These are phyloP conservation scores for Trametes villosa DNA, from an alignment of 768 basidiomycete genomes.

Conservation along the genomic window DNA sequence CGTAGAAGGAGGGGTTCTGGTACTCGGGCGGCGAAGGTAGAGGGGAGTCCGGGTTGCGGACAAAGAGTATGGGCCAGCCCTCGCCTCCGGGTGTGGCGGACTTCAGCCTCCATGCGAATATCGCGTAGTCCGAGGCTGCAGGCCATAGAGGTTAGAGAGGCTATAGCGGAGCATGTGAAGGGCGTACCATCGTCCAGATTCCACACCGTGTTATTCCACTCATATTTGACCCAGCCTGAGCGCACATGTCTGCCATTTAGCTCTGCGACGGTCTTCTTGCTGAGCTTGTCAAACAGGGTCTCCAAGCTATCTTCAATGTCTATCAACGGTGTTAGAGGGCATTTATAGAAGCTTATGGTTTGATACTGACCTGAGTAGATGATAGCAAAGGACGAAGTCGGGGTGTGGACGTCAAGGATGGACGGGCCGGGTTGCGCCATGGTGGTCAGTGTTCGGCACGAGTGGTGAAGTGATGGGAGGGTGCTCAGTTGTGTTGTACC, in stretches of 20 bases:
- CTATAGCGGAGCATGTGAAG: neutral
- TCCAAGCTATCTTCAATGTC: constrained; percentile 71
- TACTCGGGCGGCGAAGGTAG: constrained; percentile 68
- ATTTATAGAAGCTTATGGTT: neutral
- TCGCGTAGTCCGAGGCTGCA: constrained; percentile 84
- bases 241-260: constrained; percentile 66
- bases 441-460: constrained; percentile 23
- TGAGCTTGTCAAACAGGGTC: constrained; percentile 72
- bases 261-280: constrained; percentile 61
- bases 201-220: constrained; percentile 79
- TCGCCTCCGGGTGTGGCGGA: constrained; percentile 33
- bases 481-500: neutral
- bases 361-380: constrained; percentile 68
- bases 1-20: constrained; percentile 71
- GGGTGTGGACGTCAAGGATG: constrained; percentile 78
- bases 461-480: constrained; percentile 29
- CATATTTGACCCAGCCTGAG: constrained; percentile 86
- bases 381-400: constrained; percentile 71
- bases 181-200: constrained; percentile 83
- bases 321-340: constrained; percentile 33
- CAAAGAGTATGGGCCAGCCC: constrained; percentile 58
- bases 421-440: constrained; percentile 39
- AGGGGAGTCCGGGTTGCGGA: constrained; percentile 61
- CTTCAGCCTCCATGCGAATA: constrained; percentile 79
- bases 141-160: constrained; percentile 1